Base-by-base conservation (phyloP, 2,329 filamentous ascomycete species). In the Westerdykella aurantiaca region DNA sequence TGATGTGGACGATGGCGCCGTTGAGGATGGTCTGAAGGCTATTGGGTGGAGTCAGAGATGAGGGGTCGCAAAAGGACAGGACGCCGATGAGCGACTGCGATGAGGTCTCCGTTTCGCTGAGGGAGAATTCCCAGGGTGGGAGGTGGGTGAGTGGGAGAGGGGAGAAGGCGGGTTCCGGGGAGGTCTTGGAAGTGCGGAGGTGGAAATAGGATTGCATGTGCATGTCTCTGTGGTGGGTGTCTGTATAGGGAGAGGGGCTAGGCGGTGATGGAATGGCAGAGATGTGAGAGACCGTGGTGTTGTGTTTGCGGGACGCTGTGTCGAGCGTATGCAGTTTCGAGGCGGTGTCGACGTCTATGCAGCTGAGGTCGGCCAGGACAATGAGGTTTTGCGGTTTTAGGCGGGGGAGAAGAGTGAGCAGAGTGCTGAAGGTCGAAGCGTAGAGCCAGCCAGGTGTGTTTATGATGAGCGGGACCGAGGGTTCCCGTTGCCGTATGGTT, bases 151-250 rank as follows among this genome's bases (percentile, higher is more conserved):
- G 66, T 0, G 84, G 77, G 0, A 68, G 70, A 0, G 72, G 47
- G 41, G 75, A 68, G 78, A 81, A 86, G 37, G 59, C 63, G 16
- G 65, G 42, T 17, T 45, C 46, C 23, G 37, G 42, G 23, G 45
- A 44, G 38, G 39, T 25, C 34, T 51, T 59, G 33, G 47, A 38
- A 14, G 65, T 57, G 9, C 71, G 51, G 7, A 35, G n/a, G 58
- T 91, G 87, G 56, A 91, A 88, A 55, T 90, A 91, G 0, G 85
- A 83, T 75, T 88, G 82, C n/a, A 76, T 80, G 53, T 89, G 85
- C 83, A 91, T 88, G 5, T 77, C 76, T 40, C 85, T 72, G 2
- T 87, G 66, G 48, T 90, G 81, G 0, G 79, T 74, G 0, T 84
- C 76, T 9, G 82, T 85, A 31, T 82, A 72, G 3, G 76, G 69